These are phyloP conservation scores for Mycotypha africana DNA, from an alignment of 371 early-diverging fungal species.

Conservation along the genomic window DNA sequence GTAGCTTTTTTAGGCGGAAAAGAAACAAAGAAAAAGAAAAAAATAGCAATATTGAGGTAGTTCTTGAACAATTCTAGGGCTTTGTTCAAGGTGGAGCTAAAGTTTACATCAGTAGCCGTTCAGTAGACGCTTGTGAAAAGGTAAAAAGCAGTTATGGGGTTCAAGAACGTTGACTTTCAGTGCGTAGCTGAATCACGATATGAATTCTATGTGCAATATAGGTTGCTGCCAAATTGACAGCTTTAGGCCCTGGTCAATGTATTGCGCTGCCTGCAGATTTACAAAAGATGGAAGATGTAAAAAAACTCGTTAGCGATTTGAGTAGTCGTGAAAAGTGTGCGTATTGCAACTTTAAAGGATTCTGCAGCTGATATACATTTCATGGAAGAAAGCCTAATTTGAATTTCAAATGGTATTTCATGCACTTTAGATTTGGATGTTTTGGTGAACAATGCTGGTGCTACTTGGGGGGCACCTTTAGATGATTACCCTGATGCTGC, in stretches of 20 bases:
- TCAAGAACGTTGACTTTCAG: too few relatives aligned
- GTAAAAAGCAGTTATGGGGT: too few relatives aligned
- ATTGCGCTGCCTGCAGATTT: conserved; percentile 76
- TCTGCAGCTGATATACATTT: too few relatives aligned
- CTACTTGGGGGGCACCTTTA: conserved; percentile 67
- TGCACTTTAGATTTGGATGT: conserved; percentile 77
- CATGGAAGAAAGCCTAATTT: too few relatives aligned
- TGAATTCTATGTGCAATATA: too few relatives aligned
- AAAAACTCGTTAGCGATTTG: conserved; percentile 56
- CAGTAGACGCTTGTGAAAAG: conserved; percentile 53
- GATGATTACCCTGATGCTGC: conserved; percentile 65
- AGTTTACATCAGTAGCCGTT: conserved; percentile 74
- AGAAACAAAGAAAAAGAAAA: background rate
- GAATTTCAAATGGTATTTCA: too few relatives aligned
- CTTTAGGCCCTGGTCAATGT: conserved; percentile 67
- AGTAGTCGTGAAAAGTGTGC: conserved; percentile 55
- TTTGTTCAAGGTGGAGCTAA: conserved; percentile 72
- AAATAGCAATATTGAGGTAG: too few relatives aligned
- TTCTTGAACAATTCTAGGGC: conserved; percentile 38
- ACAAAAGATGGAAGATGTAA: conserved; percentile 54
- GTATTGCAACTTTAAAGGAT: too few relatives aligned
- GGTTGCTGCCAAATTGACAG: conserved; percentile 53
- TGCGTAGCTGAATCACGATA: too few relatives aligned
- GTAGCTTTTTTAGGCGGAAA: background rate
- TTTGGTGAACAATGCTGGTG: conserved; percentile 84